A percentile compares a stretch with the other conserved stretches of the same genome.
Evolutionary conservation across 345 rosid species (phyloP).

Genomic region (Zanthoxylum bungeanum): DNA sequence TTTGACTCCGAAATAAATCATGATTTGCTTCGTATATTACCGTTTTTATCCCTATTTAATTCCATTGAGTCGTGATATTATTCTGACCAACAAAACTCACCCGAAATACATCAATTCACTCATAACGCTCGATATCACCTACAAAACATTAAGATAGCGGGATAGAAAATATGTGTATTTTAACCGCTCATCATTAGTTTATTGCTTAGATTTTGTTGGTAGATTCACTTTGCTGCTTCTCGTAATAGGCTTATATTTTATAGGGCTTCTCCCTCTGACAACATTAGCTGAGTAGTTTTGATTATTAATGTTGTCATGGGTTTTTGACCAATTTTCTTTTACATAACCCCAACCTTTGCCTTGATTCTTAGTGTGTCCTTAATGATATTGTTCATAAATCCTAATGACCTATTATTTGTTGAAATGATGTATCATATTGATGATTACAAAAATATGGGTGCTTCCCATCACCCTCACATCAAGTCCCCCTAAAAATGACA

Average conservation of each 20-base stretch:
- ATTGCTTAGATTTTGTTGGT: not conserved
- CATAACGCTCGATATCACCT: too few relatives aligned
- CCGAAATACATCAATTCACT: too few relatives aligned
- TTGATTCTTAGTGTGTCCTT: not conserved
- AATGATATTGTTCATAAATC: constrained; percentile 4
- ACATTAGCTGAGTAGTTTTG: not conserved
- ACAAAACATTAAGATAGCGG: too few relatives aligned
- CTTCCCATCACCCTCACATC: too few relatives aligned
- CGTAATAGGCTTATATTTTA: constrained; percentile 11
- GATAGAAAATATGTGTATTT: too few relatives aligned
- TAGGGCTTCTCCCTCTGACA: constrained; percentile 19
- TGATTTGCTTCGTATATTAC: too few relatives aligned
- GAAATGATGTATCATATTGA: not conserved
- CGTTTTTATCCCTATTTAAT: too few relatives aligned
- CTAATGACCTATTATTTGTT: constrained; percentile 13
- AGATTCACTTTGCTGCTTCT: constrained; percentile 3
- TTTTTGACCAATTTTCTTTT: constrained; percentile 11
- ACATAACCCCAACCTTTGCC: not conserved
- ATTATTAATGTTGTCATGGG: not conserved
- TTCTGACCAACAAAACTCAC: too few relatives aligned
- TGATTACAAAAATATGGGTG: not conserved
- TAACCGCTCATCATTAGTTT: too few relatives aligned
- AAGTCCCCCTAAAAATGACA: too few relatives aligned
- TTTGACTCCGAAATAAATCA: too few relatives aligned
- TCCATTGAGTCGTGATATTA: too few relatives aligned